Evolutionary conservation across 805 yeast genomes (phyloP).

Genomic region (Myxozyma kluyveri): DNA sequence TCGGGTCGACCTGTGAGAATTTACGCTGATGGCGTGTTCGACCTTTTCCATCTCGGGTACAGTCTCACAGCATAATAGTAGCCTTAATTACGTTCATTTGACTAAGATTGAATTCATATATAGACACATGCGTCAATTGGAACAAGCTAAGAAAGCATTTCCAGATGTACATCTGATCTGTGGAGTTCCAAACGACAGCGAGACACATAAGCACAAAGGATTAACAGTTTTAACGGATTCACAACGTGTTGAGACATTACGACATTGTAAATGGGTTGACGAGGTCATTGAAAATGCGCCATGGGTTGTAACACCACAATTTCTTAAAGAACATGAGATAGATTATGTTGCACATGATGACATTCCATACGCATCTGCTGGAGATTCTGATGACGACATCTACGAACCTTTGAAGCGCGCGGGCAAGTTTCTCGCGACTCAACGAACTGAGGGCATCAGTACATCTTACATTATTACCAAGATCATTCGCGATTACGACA

Average conservation of each 20-base stretch:
- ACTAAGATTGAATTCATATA: not conserved
- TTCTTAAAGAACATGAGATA: conserved; percentile 71
- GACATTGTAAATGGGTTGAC: conserved; percentile 96
- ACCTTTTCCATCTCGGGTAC: conserved; percentile 83
- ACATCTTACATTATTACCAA: conserved; percentile 95
- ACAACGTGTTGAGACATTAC: conserved; percentile 86
- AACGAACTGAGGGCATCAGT: conserved; percentile 93
- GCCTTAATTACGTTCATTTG: not conserved
- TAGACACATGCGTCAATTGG: conserved; percentile 89
- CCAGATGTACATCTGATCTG: conserved; percentile 81
- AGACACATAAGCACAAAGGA: conserved; percentile 90
- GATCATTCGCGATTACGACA: conserved; percentile 92
- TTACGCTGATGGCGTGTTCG: conserved; percentile 99
- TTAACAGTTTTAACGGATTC: conserved; percentile 83
- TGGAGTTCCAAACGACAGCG: conserved; percentile 86
- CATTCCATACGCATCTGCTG: conserved; percentile 83
- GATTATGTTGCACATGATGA: conserved; percentile 99
- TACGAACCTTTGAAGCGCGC: conserved; percentile 85
- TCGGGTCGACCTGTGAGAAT: conserved; percentile 80
- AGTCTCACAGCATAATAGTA: not conserved
- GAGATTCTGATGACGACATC: conserved; percentile 73
- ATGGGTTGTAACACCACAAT: conserved; percentile 87
- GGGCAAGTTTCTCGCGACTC: conserved; percentile 91
- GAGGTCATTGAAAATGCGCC: conserved; percentile 94
- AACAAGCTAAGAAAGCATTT: conserved; percentile 91